A percentile compares a stretch with the other conserved stretches of the same genome.
Conservation (phyloP, 495 filamentous ascomycete species). For the Hypomontagnella submonticulosa region DNA sequence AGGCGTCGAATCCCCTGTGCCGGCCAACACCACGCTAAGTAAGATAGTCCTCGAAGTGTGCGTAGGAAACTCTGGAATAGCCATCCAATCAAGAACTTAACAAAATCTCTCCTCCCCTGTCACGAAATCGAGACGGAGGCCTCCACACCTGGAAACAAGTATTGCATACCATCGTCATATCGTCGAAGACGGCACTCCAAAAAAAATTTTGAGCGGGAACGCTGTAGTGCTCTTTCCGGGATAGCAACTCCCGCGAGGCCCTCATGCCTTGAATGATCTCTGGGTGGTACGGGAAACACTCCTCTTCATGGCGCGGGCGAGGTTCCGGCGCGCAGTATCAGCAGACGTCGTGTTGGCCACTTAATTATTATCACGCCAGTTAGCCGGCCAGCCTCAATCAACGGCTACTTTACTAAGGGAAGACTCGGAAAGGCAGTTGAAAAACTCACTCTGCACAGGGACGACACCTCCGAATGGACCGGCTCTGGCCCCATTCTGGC, state of each 20-base stretch:
- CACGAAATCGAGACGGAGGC: no score
- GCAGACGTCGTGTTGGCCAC: conserved; percentile 33
- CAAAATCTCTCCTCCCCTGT: no score
- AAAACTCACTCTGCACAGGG: conserved; percentile 58
- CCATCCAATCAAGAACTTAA: no score
- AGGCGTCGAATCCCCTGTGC: conserved; percentile 6
- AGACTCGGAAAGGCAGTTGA: neutral
- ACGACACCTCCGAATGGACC: conserved; percentile 66
- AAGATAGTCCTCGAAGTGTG: neutral
- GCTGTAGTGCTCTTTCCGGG: no score
- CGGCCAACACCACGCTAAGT: conserved; percentile 1
- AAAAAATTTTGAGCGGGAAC: no score
- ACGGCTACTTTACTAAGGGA: neutral
- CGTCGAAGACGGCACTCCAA: no score
- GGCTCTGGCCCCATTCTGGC: conserved; percentile 61
- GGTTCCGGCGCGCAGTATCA: conserved; percentile 30
- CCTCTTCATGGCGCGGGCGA: conserved; percentile 35
- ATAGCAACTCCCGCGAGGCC: neutral
- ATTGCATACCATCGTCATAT: no score
- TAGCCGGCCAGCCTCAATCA: neutral
- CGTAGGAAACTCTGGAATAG: no score
- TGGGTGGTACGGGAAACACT: conserved; percentile 6
- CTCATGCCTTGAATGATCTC: conserved; percentile 14
- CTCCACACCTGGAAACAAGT: no score
- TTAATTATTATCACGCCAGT: conserved; percentile 25